Evolutionary conservation across 179 eudicot species (phyloP), one percentile per base, ranked within the genome.

Genomic region (Drosera spatulata): DNA sequence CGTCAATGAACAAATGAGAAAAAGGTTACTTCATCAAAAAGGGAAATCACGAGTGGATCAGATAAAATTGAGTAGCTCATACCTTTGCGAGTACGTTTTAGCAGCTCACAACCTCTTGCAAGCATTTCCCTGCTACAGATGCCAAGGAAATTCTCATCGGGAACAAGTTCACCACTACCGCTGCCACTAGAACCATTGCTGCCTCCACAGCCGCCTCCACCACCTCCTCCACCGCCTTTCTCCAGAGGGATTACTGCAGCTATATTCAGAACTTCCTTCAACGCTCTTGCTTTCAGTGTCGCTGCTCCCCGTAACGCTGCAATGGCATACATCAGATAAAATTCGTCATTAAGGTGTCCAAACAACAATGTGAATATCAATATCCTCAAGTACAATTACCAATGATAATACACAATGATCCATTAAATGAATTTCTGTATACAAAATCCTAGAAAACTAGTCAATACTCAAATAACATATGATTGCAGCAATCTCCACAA

Each of bases 291-390:
- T 78, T 86, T 91, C 66, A 91, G 70, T 46, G 98, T 88, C 5
- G 95, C 96, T n/a, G 81, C 98, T 51, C 98, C 98, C 22, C 96
- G 91, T 56, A 91, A 56, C 45, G 98, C 98, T 91, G 66, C 70
- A 66, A 53, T 57, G 38, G 1, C 33, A 22, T 22, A 22, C 33
- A 22, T 22, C 33, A 22, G 33, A 22, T 22, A 22, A 22, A 22
- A 22, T 22, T 22, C 33, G 33, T 22, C 33, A 0, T 22, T 22
- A 22, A 22, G 33, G 33, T 22, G 33, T 22, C 33, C 33, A 22
- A 22, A 22, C 33, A 22, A 22, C 33, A 22, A 22, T 22, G 33
- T 22, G 33, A 22, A 22, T 22, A 22, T 22, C 33, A 22, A 22
- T 22, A 22, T 22, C 33, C 33, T 22, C 33, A 1, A 22, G 33